Percentiles rank a stretch among this genome's conserved stretches.
These are phyloP conservation scores for Panicum virgatum DNA, from an alignment of 202 grass and related monocot genomes.

Conservation along the genomic window DNA sequence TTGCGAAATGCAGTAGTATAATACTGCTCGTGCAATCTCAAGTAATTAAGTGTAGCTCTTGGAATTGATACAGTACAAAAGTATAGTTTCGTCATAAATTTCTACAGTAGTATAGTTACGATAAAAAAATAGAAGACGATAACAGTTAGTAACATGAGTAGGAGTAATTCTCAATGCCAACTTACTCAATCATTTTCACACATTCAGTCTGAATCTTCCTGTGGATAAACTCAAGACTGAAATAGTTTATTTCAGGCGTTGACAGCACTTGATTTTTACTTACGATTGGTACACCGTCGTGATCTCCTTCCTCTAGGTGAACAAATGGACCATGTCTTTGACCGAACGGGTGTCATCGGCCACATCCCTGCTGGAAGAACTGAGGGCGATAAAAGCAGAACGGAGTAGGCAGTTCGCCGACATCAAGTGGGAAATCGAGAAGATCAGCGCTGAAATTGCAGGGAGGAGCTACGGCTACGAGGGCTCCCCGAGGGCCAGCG, in stretches of 20 bases:
- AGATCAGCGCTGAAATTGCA: constrained; percentile 69
- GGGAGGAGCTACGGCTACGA: constrained; percentile 44
- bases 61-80: neutral
- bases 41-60: neutral
- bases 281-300: neutral
- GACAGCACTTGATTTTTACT: neutral
- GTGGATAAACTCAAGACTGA: neutral
- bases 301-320: constrained; percentile 48
- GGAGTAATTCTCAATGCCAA: neutral
- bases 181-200: neutral
- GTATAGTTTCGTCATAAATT: neutral
- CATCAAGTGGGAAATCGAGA: constrained; percentile 70
- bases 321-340: constrained; percentile 67
- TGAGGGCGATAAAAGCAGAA: constrained; percentile 62
- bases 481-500: constrained; percentile 4
- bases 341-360: constrained; percentile 57
- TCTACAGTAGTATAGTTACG: neutral
- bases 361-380: constrained; percentile 61
- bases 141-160: neutral
- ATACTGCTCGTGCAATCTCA: neutral
- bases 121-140: neutral
- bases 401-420: constrained; percentile 60
- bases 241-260: neutral
- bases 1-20: neutral
- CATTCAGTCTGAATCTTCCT: neutral